phyloP scores from a whole-genome alignment of 2,329 filamentous ascomycete genomes.

The Setomelanomma holmii region DNA sequence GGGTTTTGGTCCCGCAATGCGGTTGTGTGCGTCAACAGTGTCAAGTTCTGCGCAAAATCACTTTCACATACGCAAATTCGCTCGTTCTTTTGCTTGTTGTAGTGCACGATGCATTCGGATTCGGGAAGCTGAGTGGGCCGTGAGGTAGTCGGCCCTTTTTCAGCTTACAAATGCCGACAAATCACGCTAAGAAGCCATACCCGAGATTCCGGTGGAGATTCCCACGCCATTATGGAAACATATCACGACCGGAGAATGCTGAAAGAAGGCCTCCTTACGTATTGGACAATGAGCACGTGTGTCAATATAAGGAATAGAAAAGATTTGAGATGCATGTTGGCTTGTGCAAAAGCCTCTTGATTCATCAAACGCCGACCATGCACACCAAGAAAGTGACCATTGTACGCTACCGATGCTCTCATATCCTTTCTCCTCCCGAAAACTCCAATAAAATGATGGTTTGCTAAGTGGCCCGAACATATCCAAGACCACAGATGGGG shows the following conservation, averaged over 20 bases:
- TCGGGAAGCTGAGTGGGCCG: neutral
- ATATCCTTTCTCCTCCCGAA: neutral
- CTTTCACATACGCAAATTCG: neutral
- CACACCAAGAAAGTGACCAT: neutral
- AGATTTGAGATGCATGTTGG: neutral
- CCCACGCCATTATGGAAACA: too few species aligned
- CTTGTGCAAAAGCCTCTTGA: neutral
- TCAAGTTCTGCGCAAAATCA: neutral
- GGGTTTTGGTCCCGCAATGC: too few species aligned
- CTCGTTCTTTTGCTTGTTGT: neutral
- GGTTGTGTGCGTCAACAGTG: too few species aligned
- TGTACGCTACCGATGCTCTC: neutral
- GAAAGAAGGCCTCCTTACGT: too few species aligned
- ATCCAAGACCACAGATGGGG: neutral
- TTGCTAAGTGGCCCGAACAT: slow-evolving; percentile 3
- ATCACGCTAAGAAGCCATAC: too few species aligned
- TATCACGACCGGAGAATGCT: too few species aligned
- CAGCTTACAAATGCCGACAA: neutral
- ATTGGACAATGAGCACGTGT: too few species aligned
- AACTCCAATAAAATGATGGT: slow-evolving; percentile 3
- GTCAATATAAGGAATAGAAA: too few species aligned
- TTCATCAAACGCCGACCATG: neutral
- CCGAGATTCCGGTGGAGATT: too few species aligned
- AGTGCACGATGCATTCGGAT: neutral
- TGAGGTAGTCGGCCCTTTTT: neutral